A percentile compares a stretch with the other conserved stretches of the same genome.
phyloP scores from a whole-genome alignment of 306 rosid species.

The Styphnolobium japonicum region DNA sequence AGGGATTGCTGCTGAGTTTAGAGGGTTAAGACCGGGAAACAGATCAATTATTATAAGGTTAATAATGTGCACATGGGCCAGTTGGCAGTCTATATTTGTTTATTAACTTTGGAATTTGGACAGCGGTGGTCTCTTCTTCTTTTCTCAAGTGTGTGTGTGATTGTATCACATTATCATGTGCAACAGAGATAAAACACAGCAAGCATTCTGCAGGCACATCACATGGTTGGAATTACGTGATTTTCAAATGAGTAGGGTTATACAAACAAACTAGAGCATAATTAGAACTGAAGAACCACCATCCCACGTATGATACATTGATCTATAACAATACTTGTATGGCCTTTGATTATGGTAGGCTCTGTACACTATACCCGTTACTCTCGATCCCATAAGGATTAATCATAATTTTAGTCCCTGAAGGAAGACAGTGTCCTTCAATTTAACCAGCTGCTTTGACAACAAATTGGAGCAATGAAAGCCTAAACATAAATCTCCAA shows the following conservation, averaged over 20 bases:
- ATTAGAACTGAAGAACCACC: background rate
- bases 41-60: background rate
- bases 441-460: background rate
- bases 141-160: background rate
- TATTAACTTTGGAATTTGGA: background rate
- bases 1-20: background rate
- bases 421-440: background rate
- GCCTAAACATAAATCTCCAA: background rate
- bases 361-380: background rate
- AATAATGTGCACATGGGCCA: constrained; percentile 56
- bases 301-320: background rate
- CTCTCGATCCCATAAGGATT: background rate
- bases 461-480: background rate
- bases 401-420: background rate
- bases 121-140: background rate
- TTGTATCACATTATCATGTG: constrained; percentile 37
- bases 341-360: background rate
- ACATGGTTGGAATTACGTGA: constrained; percentile 35
- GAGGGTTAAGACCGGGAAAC: constrained; percentile 21
- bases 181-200: constrained; percentile 11
- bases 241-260: background rate
- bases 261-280: background rate
- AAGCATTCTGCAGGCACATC: constrained; percentile 32
- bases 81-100: constrained; percentile 23
- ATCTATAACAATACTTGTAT: background rate